phyloP scores from a whole-genome alignment of 2,329 filamentous ascomycete genomes.

The Hypocrella siamensis region DNA sequence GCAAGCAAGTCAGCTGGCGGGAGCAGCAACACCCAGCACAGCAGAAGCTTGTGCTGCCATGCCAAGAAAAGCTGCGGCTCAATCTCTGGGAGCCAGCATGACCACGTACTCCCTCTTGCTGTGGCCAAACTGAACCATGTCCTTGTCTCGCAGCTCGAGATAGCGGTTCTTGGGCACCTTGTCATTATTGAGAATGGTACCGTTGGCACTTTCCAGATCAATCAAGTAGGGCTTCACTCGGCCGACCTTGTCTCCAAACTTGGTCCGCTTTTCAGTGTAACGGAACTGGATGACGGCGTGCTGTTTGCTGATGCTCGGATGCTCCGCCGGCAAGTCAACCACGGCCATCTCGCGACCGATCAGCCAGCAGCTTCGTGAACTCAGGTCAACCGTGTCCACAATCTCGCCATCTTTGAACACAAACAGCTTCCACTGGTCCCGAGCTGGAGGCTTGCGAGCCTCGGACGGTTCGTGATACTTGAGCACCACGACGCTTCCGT shows the following conservation, averaged over 20 bases:
- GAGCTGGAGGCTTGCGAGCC: conserved; percentile 69
- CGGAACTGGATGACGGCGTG: conserved; percentile 93
- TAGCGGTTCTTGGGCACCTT: conserved; percentile 61
- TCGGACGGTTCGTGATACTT: conserved; percentile 96
- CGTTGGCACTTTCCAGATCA: conserved; percentile 86
- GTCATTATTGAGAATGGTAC: conserved; percentile 68
- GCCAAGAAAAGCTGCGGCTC: conserved; percentile 4
- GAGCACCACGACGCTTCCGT: conserved; percentile 61
- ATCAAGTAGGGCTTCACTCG: conserved; percentile 78
- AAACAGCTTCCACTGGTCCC: conserved; percentile 76
- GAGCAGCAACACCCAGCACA: no score
- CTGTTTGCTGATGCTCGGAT: conserved; percentile 88
- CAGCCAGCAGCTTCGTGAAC: conserved; percentile 73
- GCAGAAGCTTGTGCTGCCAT: no score
- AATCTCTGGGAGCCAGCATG: conserved; percentile 51
- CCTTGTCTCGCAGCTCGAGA: conserved; percentile 74
- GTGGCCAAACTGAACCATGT: conserved; percentile 75
- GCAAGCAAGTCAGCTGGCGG: no score
- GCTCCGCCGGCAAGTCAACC: conserved; percentile 70
- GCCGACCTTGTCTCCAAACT: conserved; percentile 71
- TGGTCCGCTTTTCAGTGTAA: conserved; percentile 65
- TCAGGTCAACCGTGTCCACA: conserved; percentile 67
- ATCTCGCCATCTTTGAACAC: conserved; percentile 77
- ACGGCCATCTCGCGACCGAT: conserved; percentile 68
- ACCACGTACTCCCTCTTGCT: conserved; percentile 92